Evolutionary conservation across 1,139 yeast species (phyloP), one percentile per base, ranked within the genome.

Genomic region (Kurtzmaniella quercitrusa): DNA sequence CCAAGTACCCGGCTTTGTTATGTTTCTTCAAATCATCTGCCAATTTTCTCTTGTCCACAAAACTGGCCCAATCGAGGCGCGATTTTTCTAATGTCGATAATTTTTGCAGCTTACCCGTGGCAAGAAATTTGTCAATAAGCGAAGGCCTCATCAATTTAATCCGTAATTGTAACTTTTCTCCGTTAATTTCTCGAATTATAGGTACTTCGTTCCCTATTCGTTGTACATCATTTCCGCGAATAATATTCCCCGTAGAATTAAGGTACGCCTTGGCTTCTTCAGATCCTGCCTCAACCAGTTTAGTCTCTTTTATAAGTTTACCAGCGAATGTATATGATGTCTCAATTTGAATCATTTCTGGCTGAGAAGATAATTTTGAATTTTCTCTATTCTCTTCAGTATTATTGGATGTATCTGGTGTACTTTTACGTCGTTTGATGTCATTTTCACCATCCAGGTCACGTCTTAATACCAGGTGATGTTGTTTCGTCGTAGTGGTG

Each of bases 51-150:
- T 84, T 74, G 62, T 93, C 98, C 17, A 94, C 97, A 65, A 87
- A 91, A 47, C 88, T 81, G 1, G 96, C 95, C 96, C 98, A 93
- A 61, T 93, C 98, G 45, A 93, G 72, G 47, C 95, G 74, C 2
- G 96, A 87, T 61, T 93, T 93, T 60, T 94, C 98, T 48, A 93
- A 68, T 0, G 98, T 94, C 16, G 95, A 87, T 47, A 94, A 71
- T 60, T 89, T 91, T 38, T 82, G 80, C 45, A 63, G 62, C 47
- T 66, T 68, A 52, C 58, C 66, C 0, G 61, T 44, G 3, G 57
- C 45, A 37, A 71, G 47, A 42, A 71, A 71, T 53, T 69, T 88
- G 52, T 88, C 97, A 22, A 89, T 70, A 39, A 91, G 65, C 5
- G 95, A 82, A 2, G 88, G 83, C 49, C 95, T 70, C 56, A 88